These are phyloP conservation scores for Sedum album DNA, from an alignment of 164 flowering plant species.

Conservation along the genomic window DNA sequence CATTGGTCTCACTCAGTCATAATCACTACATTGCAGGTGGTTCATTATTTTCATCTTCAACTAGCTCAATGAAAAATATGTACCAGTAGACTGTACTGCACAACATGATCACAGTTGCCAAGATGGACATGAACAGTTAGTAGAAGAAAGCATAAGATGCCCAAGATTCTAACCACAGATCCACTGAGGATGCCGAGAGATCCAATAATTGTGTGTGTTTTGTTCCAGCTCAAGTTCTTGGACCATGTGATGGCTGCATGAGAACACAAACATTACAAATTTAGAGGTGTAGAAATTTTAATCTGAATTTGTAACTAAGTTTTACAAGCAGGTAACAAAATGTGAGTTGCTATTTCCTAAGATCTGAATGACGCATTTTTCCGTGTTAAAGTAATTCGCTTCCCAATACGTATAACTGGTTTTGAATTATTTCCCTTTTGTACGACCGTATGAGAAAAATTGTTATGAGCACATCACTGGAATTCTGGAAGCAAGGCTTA, in stretches of 20 bases:
- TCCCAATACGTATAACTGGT: too few relatives aligned
- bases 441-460: neutral
- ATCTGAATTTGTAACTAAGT: neutral
- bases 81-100: neutral
- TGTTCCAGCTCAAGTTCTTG: neutral
- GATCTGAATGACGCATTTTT: neutral
- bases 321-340: neutral
- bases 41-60: constrained; percentile 2
- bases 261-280: neutral
- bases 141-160: neutral
- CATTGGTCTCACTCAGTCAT: too few relatives aligned
- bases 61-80: neutral
- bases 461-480: neutral
- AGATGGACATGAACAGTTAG: neutral
- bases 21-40: too few relatives aligned
- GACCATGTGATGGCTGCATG: neutral
- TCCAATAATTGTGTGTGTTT: neutral
- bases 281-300: neutral
- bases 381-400: too few relatives aligned
- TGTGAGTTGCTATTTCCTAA: neutral
- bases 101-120: neutral
- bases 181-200: neutral
- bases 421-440: neutral
- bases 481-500: neutral
- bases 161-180: neutral